Conservation (phyloP, 805 yeast species). For the Saccharomyces paradoxus region DNA sequence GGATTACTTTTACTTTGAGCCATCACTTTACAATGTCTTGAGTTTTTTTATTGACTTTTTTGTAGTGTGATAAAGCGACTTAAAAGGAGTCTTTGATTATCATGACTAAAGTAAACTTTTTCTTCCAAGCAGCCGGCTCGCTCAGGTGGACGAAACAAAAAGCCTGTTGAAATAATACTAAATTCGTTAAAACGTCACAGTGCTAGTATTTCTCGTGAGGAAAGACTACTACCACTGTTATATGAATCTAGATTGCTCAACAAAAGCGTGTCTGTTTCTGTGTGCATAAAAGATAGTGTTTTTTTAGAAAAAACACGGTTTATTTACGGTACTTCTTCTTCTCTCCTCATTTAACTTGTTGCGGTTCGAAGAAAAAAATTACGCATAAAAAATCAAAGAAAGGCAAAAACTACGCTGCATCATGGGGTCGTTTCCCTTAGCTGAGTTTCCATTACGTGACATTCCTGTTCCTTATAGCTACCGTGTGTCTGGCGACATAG, state of each 20-base stretch:
- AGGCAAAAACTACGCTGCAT: background rate
- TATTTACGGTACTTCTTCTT: background rate
- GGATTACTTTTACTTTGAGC: constrained; percentile 29
- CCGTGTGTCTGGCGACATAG: background rate
- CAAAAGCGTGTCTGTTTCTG: background rate
- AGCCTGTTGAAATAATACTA: background rate
- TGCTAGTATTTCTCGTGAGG: background rate
- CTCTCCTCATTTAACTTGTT: background rate
- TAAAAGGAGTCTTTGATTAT: background rate
- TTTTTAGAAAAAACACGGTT: background rate
- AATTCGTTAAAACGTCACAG: background rate
- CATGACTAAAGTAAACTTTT: background rate
- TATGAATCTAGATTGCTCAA: background rate
- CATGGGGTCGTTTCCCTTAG: background rate
- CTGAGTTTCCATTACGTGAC: background rate
- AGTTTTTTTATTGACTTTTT: background rate
- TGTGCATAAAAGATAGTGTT: background rate
- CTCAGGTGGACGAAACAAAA: background rate
- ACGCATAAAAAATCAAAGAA: background rate
- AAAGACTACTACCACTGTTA: background rate
- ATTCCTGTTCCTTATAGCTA: background rate
- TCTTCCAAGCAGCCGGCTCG: background rate
- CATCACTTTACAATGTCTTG: constrained; percentile 6
- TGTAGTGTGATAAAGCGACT: background rate
- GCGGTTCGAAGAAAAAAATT: background rate